Evolutionary conservation across 2,329 filamentous ascomycete genomes (phyloP).

Genomic region (Penicillium aurantiogriseum): DNA sequence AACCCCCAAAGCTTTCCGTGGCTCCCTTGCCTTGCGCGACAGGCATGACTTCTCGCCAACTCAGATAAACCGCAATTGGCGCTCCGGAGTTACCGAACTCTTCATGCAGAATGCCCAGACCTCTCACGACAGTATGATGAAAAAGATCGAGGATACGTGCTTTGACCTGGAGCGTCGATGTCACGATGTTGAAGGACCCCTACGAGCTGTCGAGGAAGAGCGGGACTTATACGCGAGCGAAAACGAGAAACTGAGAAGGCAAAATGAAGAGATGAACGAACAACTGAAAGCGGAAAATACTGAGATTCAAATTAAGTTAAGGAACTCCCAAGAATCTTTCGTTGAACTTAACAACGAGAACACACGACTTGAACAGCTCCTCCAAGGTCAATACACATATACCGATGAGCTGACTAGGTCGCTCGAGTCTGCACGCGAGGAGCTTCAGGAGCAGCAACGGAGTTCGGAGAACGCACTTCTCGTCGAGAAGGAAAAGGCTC

Average conservation of each 20-base stretch:
- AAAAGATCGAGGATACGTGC: slow-evolving; percentile 54
- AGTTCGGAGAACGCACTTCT: slow-evolving; percentile 32
- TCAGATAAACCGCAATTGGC: slow-evolving; percentile 48
- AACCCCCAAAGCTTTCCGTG: slow-evolving; percentile 12
- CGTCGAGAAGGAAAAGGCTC: slow-evolving; percentile 29
- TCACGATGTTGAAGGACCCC: slow-evolving; percentile 54
- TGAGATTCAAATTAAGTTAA: slow-evolving; percentile 38
- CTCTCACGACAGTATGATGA: slow-evolving; percentile 49
- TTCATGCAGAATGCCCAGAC: slow-evolving; percentile 45
- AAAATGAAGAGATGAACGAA: slow-evolving; percentile 36
- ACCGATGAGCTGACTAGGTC: slow-evolving; percentile 37
- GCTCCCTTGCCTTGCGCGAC: slow-evolving; percentile 10
- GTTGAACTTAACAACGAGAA: slow-evolving; percentile 44
- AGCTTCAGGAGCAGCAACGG: slow-evolving; percentile 39
- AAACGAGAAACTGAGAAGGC: slow-evolving; percentile 34
- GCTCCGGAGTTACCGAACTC: slow-evolving; percentile 44
- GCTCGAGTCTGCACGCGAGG: slow-evolving; percentile 32
- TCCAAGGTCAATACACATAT: slow-evolving; percentile 40
- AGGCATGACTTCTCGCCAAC: slow-evolving; percentile 16
- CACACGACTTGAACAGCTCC: slow-evolving; percentile 35
- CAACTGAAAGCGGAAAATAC: slow-evolving; percentile 23
- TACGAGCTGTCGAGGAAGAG: slow-evolving; percentile 43
- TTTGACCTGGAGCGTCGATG: slow-evolving; percentile 58
- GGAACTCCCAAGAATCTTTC: slow-evolving; percentile 37
- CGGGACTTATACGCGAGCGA: slow-evolving; percentile 36